phyloP scores from a whole-genome alignment of 306 rosid genomes.

The Prunus mongolica region DNA sequence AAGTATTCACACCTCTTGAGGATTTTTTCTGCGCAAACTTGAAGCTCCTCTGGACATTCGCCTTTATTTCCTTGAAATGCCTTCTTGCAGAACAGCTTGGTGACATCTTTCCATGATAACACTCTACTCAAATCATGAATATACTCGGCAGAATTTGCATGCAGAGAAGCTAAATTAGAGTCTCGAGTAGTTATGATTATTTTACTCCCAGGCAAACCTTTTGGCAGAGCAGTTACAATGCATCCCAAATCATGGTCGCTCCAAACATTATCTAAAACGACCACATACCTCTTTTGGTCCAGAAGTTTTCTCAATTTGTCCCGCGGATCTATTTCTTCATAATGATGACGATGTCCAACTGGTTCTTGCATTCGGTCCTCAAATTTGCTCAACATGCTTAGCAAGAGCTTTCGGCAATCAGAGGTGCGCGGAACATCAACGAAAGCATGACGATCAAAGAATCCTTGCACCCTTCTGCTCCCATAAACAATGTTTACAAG shows the following conservation, averaged over 20 bases:
- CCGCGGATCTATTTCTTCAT: background rate
- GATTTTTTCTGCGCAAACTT: background rate
- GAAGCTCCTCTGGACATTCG: background rate
- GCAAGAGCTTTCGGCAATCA: background rate
- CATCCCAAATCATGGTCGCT: background rate
- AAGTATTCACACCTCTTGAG: background rate
- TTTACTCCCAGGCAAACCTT: conserved; percentile 10
- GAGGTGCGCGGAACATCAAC: background rate
- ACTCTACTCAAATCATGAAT: conserved; percentile 6
- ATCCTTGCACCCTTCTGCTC: background rate
- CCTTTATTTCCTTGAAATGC: background rate
- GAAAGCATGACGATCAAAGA: background rate
- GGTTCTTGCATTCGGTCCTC: background rate
- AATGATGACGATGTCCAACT: background rate
- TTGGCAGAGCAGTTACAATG: background rate
- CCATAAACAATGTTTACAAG: background rate
- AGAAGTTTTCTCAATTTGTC: background rate
- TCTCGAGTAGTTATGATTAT: background rate
- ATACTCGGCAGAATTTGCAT: background rate
- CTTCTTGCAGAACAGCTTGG: background rate
- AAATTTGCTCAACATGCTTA: background rate
- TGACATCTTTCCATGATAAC: background rate
- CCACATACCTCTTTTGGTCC: background rate
- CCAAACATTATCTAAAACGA: conserved; percentile 9
- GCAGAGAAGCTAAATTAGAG: background rate